Evolutionary conservation across 2,329 filamentous ascomycete species (phyloP).

Genomic region (Ceratocystiopsis minuta): DNA sequence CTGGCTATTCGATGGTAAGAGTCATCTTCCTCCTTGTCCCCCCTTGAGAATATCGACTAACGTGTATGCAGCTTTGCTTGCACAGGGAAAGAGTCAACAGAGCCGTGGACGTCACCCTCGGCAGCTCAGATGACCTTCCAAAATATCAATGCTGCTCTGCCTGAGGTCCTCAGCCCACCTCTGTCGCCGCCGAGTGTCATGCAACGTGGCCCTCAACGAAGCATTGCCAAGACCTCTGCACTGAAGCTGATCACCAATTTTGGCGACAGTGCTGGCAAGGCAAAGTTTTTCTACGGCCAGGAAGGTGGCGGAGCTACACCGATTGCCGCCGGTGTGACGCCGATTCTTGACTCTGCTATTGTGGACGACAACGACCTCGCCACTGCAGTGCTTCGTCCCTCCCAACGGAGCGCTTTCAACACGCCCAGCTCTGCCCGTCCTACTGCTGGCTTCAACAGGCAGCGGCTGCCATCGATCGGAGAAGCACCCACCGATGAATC

Average conservation of each 20-base stretch:
- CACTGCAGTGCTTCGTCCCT: constrained; percentile 50
- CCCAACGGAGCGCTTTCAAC: constrained; percentile 49
- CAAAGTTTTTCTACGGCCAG: constrained; percentile 41
- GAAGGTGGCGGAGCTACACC: constrained; percentile 48
- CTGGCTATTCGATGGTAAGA: constrained; percentile 64
- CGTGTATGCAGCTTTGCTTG: constrained; percentile 52
- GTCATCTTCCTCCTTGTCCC: constrained; percentile 2
- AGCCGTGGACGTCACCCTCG: constrained; percentile 76
- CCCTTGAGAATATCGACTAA: neutral
- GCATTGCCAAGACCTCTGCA: constrained; percentile 62
- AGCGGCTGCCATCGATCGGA: constrained; percentile 61
- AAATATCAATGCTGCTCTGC: constrained; percentile 31
- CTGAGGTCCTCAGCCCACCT: constrained; percentile 48
- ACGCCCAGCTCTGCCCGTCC: constrained; percentile 51
- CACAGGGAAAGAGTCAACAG: constrained; percentile 65
- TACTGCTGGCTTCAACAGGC: constrained; percentile 38
- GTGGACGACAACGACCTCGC: constrained; percentile 45
- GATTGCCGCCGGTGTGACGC: constrained; percentile 67
- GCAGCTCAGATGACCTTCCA: constrained; percentile 42
- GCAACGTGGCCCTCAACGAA: constrained; percentile 38
- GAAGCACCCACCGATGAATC: constrained; percentile 31
- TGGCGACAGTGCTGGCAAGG: constrained; percentile 39
- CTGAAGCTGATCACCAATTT: constrained; percentile 89
- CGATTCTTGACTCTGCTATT: constrained; percentile 63
- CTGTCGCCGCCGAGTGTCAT: constrained; percentile 50